These are phyloP conservation scores for Leptographium flavum DNA, from an alignment of 2,329 filamentous ascomycete genomes.

Conservation along the genomic window DNA sequence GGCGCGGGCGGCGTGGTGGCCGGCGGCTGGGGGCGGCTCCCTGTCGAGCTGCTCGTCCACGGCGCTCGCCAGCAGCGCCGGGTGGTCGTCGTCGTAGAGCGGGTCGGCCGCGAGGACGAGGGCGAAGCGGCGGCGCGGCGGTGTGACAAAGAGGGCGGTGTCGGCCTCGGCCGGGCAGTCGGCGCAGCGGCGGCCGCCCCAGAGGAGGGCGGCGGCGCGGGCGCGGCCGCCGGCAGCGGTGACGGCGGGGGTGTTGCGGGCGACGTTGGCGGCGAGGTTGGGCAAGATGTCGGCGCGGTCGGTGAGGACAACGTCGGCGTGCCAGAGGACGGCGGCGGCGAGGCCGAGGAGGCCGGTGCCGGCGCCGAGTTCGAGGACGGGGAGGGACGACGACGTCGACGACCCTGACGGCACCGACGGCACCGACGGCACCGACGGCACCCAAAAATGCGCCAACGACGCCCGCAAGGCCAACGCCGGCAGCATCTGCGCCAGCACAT, in stretches of 20 bases:
- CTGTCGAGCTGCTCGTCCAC: slow-evolving; percentile 59
- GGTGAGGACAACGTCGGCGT: slow-evolving; percentile 55
- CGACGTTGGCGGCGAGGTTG: slow-evolving; percentile 64
- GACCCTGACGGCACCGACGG: slow-evolving; percentile 25
- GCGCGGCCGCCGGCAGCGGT: slow-evolving; percentile 39
- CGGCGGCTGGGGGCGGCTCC: too few relatives aligned
- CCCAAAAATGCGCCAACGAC: background rate
- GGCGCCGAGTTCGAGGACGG: slow-evolving; percentile 66
- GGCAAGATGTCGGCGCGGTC: slow-evolving; percentile 73
- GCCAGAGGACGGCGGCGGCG: slow-evolving; percentile 62
- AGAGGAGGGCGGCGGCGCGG: slow-evolving; percentile 56
- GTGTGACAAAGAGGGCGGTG: slow-evolving; percentile 23
- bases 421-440: slow-evolving; percentile 65
- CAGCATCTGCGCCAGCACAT: slow-evolving; percentile 66
- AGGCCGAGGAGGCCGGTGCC: slow-evolving; percentile 87
- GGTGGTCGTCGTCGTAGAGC: slow-evolving; percentile 76
- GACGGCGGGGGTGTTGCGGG: slow-evolving; percentile 45
- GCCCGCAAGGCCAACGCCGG: slow-evolving; percentile 8
- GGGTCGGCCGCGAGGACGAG: slow-evolving; percentile 76
- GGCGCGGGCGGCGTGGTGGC: slow-evolving; percentile 21
- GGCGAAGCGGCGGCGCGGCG: slow-evolving; percentile 19
- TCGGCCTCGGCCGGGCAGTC: slow-evolving; percentile 27
- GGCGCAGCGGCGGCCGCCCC: slow-evolving; percentile 27
- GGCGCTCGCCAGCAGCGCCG: slow-evolving; percentile 55
- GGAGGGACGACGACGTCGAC: background rate